Base-by-base conservation (phyloP, 2,329 filamentous ascomycete species). In the Huntiella savannae region DNA sequence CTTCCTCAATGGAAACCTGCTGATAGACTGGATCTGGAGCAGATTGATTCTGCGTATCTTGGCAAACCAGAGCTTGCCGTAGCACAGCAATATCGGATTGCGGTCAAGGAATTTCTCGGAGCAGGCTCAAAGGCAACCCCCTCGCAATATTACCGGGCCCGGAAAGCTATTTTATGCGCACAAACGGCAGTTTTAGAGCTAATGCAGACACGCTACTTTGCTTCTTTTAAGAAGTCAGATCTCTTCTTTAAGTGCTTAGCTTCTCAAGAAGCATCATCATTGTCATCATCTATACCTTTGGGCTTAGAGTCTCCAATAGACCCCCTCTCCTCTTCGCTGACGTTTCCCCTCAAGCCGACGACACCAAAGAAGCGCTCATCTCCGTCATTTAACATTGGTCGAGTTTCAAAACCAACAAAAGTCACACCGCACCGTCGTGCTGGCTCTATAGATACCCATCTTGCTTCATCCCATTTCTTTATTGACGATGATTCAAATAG, bases 241-340 rank as follows among this genome's bases (percentile, higher is more conserved):
- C 62, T 98, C 1, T 98, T 86, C 59, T 96, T 91, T 67, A 98
- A 98, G 59, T 95, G 87, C 58, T 69, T 98, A 1, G 85, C 88
- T 5, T 82, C 88, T 10, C 84, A 93, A 55, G 86, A 94, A 61
- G 70, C 74, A 37, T 68, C 72, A 1, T 66, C 57, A 40, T 17
- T 35, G 7, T 33, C 22, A 10, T 40, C 16, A 17, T 28, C 22
- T 10, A 28, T 28, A 28, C 22, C 22, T 28, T 28, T 28, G 8
- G 22, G 22, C 8, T 10, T 10, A 28, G 22, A 28, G 22, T 28
- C 22, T 28, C 22, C 22, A 7, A 28, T 28, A 28, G 47, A 42
- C 19, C 37, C 47, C 17, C 38, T 34, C 12, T 38, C 42, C 19
- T 35, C 42, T 13, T 42, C 47, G 1, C 2, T 17, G 6, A 33